Base-by-base conservation (phyloP, 176 grass and related monocot species). In the Musa beccarii region DNA sequence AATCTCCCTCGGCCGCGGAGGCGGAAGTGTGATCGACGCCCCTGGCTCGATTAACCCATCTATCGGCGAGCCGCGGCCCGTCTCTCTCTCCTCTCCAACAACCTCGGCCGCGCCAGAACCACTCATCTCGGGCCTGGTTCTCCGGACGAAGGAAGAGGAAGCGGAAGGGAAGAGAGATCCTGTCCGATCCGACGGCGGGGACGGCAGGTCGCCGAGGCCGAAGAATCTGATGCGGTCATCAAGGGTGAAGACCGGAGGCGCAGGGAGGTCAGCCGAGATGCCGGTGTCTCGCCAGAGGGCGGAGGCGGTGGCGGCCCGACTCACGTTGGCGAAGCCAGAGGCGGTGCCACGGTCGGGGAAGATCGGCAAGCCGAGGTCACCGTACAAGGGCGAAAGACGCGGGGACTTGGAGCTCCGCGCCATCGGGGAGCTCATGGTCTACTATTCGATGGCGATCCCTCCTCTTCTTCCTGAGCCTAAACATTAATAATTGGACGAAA, bases 291-390 rank as follows among this genome's bases (percentile, higher is more conserved):
- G 15, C 57, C 57, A 62, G 49, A 12, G 16, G 49, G 49, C 12
- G 34, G 68, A 51, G 68, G 52, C 50, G 49, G 69, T 6, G 49
- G 69, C 34, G 49, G 49, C n/a, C 24, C 52, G 49, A 16, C 69
- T 15, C 8, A 17, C 10, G 16, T 26, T 52, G 49, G 68, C 22
- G 69, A 51, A 56, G 2, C 53, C 14, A 11, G 53, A 21, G 23
- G 4, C 22, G 24, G 53, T 2, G 49, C 50, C 12, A 23, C 72
- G 72, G 53, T 74, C 53, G 24, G 53, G 24, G 23, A 22, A 74
- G 72, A 74, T 28, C 17, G 53, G 53, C 22, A 53, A 17, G 52
- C 53, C 72, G 72, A 74, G 72, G 72, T 74, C 72, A 12, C 72
- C 13, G 53, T 17, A 74, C 21, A 74, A 74, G 2, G 72, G 72